A percentile compares a stretch with the other conserved stretches of the same genome.
phyloP scores from a whole-genome alignment of 2,329 filamentous ascomycete genomes.

The Talaromyces sp. region DNA sequence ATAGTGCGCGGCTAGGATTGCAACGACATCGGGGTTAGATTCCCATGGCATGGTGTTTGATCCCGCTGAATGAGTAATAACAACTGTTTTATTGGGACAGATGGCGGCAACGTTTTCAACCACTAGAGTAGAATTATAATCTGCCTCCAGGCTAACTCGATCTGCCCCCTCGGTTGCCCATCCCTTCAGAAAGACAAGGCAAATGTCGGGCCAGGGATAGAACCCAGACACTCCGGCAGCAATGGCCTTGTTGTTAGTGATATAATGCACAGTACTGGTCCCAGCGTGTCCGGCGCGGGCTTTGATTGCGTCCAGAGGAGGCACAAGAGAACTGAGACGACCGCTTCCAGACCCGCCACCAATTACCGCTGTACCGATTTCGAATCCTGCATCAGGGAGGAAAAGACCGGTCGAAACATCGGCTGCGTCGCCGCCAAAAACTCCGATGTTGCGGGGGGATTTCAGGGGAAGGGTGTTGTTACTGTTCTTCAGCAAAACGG shows the following conservation, averaged over 20 bases:
- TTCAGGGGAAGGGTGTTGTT: slow-evolving; percentile 57
- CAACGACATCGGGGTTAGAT: slow-evolving; percentile 64
- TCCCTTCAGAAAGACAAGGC: slow-evolving; percentile 52
- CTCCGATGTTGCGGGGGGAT: slow-evolving; percentile 51
- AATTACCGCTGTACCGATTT: too few relatives aligned
- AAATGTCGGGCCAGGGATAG: neutral
- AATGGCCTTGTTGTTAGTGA: too few relatives aligned
- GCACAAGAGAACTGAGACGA: neutral
- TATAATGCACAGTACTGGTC: neutral
- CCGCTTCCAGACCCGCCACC: too few relatives aligned
- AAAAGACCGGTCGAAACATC: slow-evolving; percentile 20
- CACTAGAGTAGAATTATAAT: slow-evolving; percentile 52
- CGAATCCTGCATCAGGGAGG: too few relatives aligned
- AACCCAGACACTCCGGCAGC: too few relatives aligned
- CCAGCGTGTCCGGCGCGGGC: neutral
- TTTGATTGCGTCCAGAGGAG: neutral
- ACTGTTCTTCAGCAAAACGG: slow-evolving; percentile 64
- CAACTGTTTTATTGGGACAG: slow-evolving; percentile 63
- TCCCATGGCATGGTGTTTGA: slow-evolving; percentile 61
- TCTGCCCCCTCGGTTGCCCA: slow-evolving; percentile 41
- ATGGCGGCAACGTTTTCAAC: slow-evolving; percentile 57
- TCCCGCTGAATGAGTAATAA: slow-evolving; percentile 64
- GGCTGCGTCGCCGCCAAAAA: slow-evolving; percentile 62
- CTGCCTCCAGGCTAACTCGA: slow-evolving; percentile 36
- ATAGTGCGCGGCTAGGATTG: slow-evolving; percentile 62